Percentiles rank a stretch among this genome's conserved stretches.
These are phyloP conservation scores for Arthrobotrys entomopaga DNA, from an alignment of 2,329 filamentous ascomycete genomes.

Conservation along the genomic window DNA sequence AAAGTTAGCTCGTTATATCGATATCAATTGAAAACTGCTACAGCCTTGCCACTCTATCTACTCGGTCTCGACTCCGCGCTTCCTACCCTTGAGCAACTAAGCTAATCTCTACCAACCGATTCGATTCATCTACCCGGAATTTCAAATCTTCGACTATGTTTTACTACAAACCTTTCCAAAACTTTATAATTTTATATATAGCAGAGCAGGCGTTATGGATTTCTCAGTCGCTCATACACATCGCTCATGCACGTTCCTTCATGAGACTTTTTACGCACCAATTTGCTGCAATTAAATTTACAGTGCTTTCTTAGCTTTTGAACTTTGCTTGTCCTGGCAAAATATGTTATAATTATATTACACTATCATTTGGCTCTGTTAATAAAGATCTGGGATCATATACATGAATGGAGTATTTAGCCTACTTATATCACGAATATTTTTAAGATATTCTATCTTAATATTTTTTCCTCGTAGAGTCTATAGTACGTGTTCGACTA, in stretches of 20 bases:
- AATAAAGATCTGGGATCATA: conserved; percentile 49
- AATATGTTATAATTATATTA: conserved; percentile 25
- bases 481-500: too few relatives aligned
- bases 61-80: too few relatives aligned
- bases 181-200: conserved; percentile 26
- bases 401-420: conserved; percentile 38
- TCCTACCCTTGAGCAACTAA: too few relatives aligned
- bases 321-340: background rate
- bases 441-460: background rate
- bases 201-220: conserved; percentile 24
- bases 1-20: background rate
- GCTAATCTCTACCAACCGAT: too few relatives aligned
- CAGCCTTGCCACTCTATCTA: too few relatives aligned
- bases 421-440: conserved; percentile 17
- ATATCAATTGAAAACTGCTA: background rate
- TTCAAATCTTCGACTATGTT: conserved; percentile 36
- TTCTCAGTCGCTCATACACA: background rate
- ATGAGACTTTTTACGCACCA: background rate
- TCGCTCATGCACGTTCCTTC: too few relatives aligned
- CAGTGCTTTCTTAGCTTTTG: background rate
- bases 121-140: background rate
- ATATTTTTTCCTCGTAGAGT: background rate
- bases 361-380: conserved; percentile 23
- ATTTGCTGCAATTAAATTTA: background rate
- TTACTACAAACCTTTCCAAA: conserved; percentile 28